Conservation (phyloP, 2,329 filamentous ascomycete genomes). For the Ophiosphaerella korrae region DNA sequence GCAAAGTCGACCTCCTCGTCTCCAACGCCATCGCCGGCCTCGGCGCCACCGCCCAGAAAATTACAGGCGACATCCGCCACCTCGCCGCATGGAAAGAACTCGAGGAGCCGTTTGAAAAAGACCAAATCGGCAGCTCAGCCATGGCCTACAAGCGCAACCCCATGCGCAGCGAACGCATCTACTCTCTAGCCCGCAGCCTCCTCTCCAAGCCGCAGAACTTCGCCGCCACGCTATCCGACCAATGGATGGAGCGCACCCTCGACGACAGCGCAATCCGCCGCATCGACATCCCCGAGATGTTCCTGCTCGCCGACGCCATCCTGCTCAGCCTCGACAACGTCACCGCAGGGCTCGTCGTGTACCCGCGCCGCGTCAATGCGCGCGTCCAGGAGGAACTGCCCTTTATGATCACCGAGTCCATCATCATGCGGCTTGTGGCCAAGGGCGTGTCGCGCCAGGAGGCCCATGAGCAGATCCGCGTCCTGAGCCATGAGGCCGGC, state of each 20-base stretch:
- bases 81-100: constrained; percentile 79
- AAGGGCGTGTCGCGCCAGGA: constrained; percentile 76
- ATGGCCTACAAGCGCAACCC: constrained; percentile 70
- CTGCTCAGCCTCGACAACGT: constrained; percentile 74
- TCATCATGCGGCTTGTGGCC: constrained; percentile 69
- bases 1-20: constrained; percentile 83
- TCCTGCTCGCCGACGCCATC: constrained; percentile 60
- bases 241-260: constrained; percentile 79
- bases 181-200: constrained; percentile 62
- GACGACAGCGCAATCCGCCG: constrained; percentile 76
- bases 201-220: constrained; percentile 61
- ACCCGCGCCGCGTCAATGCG: constrained; percentile 72
- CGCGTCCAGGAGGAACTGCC: constrained; percentile 75
- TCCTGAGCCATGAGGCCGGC: constrained; percentile 77
- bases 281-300: constrained; percentile 56
- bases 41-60: constrained; percentile 77
- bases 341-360: constrained; percentile 74
- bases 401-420: constrained; percentile 75
- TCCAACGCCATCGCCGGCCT: constrained; percentile 80
- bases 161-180: constrained; percentile 66
- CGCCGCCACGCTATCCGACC: constrained; percentile 68
- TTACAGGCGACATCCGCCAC: constrained; percentile 75
- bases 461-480: constrained; percentile 82
- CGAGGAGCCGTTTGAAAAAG: constrained; percentile 81
- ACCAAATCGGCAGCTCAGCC: constrained; percentile 59